Evolutionary conservation across 768 basidiomycete genomes (phyloP), one percentile per base, ranked within the genome.

Genomic region (Naganishia vaughanmartiniae): DNA sequence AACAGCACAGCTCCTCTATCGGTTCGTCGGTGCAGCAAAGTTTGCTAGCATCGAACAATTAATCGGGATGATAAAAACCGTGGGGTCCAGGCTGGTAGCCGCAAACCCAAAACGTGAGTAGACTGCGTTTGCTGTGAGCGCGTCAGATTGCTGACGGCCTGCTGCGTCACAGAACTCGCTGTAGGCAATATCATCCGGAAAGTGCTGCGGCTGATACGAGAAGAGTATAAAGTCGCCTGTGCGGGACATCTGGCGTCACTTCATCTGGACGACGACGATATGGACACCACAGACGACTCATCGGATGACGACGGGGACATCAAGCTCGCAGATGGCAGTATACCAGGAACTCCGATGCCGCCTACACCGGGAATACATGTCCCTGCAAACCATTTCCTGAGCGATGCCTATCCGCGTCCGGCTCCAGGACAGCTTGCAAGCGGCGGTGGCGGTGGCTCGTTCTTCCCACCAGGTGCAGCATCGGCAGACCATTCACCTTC

Each of bases 161-260:
- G 53, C 34, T 55, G 12, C 36, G n/a, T 21, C 28, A 66, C 82
- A 97, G 96, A 99, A 79, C 89, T 94, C 77, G 90, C 93, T 54
- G 90, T 96, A 42, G 93, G 93, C 28, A 98, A 98, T 79, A 94
- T 94, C 26, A 89, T 94, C 48, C 88, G 93, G 46, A 92, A 92
- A 77, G 88, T 97, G 28, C 84, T 97, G 31, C 92, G 94, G 78
- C 90, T 96, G 77, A 89, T 99, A 69, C 87, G 93, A 60, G 96
- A 99, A 81, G 96, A 99, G 78, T 94, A 93, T 80, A 85, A 90
- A 71, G 90, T 93, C 4, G 92, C 92, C 1, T 87, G 73, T 85
- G 17, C 84, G 82, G 73, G 87, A 84, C 66, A 81, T 82, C 21
- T 79, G 21, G 55, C 26, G 60, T 70, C 31, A 74, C 75, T 33